Conservation (phyloP, 2,329 filamentous ascomycete species). For the Paecilomyces formosus region DNA sequence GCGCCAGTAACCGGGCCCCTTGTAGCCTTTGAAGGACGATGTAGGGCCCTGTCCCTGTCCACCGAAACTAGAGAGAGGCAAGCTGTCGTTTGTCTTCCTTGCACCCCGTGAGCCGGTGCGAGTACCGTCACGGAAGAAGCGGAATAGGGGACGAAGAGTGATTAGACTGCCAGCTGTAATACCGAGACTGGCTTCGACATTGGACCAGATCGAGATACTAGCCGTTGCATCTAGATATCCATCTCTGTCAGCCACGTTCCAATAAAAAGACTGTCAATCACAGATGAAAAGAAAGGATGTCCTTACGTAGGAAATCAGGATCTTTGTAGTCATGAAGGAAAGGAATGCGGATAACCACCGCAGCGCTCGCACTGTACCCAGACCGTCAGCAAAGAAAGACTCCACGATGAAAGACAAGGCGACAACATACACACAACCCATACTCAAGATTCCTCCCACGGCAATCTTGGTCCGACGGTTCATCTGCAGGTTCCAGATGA, state of each 20-base stretch:
- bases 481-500: conserved; percentile 52
- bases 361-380: conserved; percentile 23
- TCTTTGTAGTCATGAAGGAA: conserved; percentile 26
- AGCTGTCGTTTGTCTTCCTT: conserved; percentile 18
- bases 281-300: not conserved
- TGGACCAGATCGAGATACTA: conserved; percentile 36
- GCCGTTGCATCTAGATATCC: conserved; percentile 23
- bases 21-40: conserved; percentile 8
- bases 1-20: conserved; percentile 21
- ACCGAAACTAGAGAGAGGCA: conserved; percentile 24
- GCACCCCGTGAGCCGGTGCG: conserved; percentile 9
- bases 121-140: conserved; percentile 24
- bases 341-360: conserved; percentile 29
- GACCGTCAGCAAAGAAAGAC: conserved; percentile 9
- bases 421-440: conserved; percentile 44
- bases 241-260: not conserved
- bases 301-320: conserved; percentile 26
- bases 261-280: not conserved
- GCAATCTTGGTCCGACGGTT: conserved; percentile 44
- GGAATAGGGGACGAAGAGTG: conserved; percentile 43
- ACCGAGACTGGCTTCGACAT: conserved; percentile 30
- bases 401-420: conserved; percentile 11
- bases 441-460: conserved; percentile 46
- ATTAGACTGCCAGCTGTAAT: conserved; percentile 43
- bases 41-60: conserved; percentile 5